These are phyloP conservation scores for Ochromonas danica DNA, from an alignment of 108 stramenopile genomes.

Conservation along the genomic window DNA sequence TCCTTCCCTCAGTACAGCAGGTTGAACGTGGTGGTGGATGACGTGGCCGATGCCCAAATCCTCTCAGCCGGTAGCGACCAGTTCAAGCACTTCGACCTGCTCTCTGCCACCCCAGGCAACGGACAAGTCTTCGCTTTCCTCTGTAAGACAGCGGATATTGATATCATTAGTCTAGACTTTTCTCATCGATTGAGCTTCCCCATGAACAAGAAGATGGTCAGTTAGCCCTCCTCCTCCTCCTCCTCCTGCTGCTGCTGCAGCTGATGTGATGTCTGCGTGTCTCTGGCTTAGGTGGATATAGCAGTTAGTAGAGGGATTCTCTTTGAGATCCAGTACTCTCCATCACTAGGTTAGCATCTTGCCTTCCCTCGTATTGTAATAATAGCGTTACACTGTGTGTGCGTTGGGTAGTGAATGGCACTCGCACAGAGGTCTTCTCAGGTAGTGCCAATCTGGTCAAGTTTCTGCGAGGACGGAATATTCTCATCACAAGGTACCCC, in stretches of 20 bases:
- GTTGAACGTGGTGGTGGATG: background rate
- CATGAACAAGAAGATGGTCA: background rate
- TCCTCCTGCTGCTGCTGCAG: background rate
- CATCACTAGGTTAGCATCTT: background rate
- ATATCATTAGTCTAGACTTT: slow-evolving; percentile 3
- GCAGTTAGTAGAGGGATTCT: background rate
- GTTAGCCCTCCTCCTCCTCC: background rate
- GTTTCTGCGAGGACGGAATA: background rate
- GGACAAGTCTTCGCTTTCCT: background rate
- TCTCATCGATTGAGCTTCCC: background rate
- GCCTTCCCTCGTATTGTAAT: too few relatives aligned
- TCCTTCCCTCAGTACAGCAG: background rate
- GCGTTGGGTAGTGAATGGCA: too few relatives aligned
- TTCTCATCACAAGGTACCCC: background rate
- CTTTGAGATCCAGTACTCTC: background rate
- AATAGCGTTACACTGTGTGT: too few relatives aligned
- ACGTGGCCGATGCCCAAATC: background rate
- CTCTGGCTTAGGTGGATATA: background rate
- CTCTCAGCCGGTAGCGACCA: background rate
- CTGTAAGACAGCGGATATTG: slow-evolving; percentile 9
- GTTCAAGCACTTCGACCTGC: background rate
- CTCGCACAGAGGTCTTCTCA: background rate
- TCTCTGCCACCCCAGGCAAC: background rate
- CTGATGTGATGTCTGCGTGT: background rate
- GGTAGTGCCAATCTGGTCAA: background rate